Evolutionary conservation across 2,329 filamentous ascomycete genomes (phyloP).

Genomic region (Fusarium bactridioides): DNA sequence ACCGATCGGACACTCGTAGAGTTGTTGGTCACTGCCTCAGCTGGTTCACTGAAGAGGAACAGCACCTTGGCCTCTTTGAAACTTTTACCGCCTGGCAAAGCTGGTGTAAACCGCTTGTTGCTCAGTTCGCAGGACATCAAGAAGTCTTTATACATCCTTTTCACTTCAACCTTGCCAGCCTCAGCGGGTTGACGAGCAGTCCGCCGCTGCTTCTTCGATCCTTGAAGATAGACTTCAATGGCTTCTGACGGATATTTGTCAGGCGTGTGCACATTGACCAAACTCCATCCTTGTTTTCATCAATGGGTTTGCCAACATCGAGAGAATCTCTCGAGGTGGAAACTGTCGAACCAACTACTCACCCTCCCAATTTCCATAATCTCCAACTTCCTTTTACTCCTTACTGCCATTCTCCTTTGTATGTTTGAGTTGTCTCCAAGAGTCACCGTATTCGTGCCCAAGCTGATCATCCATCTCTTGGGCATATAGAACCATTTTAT

Average conservation of each 20-base stretch:
- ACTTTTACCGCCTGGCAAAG: accelerated
- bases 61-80: background rate
- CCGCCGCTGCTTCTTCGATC: background rate
- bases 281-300: background rate
- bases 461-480: background rate
- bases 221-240: background rate
- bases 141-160: background rate
- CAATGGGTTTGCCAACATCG: background rate
- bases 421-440: background rate
- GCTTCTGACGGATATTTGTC: background rate
- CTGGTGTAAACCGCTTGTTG: background rate
- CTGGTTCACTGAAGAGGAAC: background rate
- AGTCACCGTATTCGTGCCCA: background rate
- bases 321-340: background rate
- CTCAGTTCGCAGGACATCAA: background rate
- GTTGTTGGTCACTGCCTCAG: background rate
- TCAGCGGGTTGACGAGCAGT: background rate
- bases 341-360: background rate
- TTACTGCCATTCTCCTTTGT: background rate
- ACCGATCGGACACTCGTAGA: background rate
- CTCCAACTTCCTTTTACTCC: background rate
- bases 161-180: accelerated
- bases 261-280: background rate
- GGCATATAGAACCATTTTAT: background rate
- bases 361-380: background rate